A percentile compares a stretch with the other conserved stretches of the same genome.
These are phyloP conservation scores for Claviceps sp. DNA, from an alignment of 2,329 filamentous ascomycete species.

Conservation along the genomic window DNA sequence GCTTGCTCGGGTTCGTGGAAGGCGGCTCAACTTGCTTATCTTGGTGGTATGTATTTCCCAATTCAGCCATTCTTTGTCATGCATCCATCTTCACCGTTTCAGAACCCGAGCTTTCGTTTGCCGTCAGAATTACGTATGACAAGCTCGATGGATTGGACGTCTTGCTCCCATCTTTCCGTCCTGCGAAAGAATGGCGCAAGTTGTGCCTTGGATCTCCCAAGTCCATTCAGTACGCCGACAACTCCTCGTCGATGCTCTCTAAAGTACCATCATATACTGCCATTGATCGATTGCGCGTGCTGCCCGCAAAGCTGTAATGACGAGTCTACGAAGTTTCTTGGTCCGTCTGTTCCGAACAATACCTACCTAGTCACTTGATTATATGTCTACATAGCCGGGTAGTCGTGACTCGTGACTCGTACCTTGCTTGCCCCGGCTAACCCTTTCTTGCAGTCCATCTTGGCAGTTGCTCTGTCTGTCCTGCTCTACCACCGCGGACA, in stretches of 20 bases:
- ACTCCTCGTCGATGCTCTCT: neutral
- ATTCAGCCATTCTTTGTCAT: too few relatives aligned
- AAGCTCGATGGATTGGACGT: neutral
- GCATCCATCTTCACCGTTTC: too few relatives aligned
- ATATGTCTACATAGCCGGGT: too few relatives aligned
- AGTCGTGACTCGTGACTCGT: too few relatives aligned
- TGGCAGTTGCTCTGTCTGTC: conserved; percentile 5
- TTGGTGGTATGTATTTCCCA: too few relatives aligned
- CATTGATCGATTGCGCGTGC: neutral
- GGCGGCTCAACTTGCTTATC: neutral
- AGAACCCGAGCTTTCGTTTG: neutral
- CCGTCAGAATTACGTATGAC: neutral
- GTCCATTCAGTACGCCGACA: too few relatives aligned
- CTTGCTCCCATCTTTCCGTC: too few relatives aligned
- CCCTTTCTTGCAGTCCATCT: conserved; percentile 11
- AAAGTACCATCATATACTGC: neutral
- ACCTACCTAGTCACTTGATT: neutral
- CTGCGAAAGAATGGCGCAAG: too few relatives aligned
- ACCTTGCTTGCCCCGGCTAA: too few relatives aligned
- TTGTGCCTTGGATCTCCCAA: too few relatives aligned
- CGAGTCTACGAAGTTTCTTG: neutral
- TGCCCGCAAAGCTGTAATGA: neutral
- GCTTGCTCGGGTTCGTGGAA: neutral
- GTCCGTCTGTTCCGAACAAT: neutral
- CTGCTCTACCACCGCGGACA: conserved; percentile 8